Evolutionary conservation across 2,329 filamentous ascomycete species (phyloP), one percentile per base, ranked within the genome.

Genomic region (Calonectria henricotiae): DNA sequence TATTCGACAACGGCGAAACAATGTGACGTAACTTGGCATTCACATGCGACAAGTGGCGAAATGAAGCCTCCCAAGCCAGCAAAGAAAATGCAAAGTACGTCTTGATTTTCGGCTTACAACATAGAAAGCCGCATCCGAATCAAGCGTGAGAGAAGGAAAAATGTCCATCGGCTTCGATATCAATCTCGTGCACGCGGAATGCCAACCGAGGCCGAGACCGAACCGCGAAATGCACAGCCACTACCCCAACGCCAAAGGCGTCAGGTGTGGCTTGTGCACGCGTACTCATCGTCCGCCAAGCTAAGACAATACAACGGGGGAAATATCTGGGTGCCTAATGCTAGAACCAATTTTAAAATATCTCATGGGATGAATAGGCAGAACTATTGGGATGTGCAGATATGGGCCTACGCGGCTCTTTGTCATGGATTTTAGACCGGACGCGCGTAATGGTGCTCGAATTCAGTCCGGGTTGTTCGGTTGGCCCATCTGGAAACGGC

Each of bases 211-310:
- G 44, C 64, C 44, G 30, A 66, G 51, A 60, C 51, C 54, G 55
- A 61, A 20, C 15, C 8, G 55, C 55, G 55, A 61, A n/a, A 6
- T 61, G 20, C 64, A 62, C 54, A 62, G 55, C 64, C 64, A 67
- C 64, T 43, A 17, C 44, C n/a, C 27, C 35, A 8, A 25, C 32
- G 43, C 54, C 43, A 23, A 60, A 55, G 20, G 37, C 54, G 30
- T 32, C 25, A 41, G 39, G 20, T 58, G 64, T 61, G 64, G 64
- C 64, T 67, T 67, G 54, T 35, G 43, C 54, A 11, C 15, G 25
- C 23, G 63, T 37, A 55, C 20, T 3, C 13, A 7, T 60, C 25
- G 41, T 1, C 20, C 63, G 41, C 63, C 51, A 58, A 66, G 41
- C 23, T 25, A 60, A 61, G 11, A 9, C 17, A 58, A 13, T 17